Percentiles rank a stretch among this genome's conserved stretches.
phyloP scores from a whole-genome alignment of 2,329 filamentous ascomycete species.

The Pestalotiopsis sp. region DNA sequence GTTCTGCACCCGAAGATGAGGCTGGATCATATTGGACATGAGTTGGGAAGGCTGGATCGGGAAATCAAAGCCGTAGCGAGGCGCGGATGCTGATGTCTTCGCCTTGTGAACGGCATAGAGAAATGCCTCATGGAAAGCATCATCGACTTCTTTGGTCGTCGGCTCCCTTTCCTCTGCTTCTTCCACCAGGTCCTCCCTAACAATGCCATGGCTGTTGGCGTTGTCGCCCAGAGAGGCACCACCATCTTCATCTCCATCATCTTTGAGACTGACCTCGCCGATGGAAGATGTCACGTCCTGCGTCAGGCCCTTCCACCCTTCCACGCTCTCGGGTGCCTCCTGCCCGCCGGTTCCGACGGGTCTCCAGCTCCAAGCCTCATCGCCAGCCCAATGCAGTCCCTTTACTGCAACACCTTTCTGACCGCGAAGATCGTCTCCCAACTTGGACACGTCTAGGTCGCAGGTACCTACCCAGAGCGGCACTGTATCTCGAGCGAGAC shows the following conservation, averaged over 20 bases:
- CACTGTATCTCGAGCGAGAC: constrained; percentile 59
- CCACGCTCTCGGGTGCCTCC: constrained; percentile 52
- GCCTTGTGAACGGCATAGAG: constrained; percentile 64
- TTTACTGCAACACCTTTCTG: constrained; percentile 65
- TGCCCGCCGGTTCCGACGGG: constrained; percentile 53
- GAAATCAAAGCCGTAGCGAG: constrained; percentile 58
- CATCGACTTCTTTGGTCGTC: constrained; percentile 67
- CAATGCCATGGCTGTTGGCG: neutral
- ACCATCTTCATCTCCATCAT: constrained; percentile 24
- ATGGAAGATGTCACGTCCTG: constrained; percentile 3
- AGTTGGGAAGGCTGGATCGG: constrained; percentile 66
- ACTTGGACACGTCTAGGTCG: constrained; percentile 19
- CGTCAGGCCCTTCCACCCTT: constrained; percentile 44
- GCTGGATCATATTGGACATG: constrained; percentile 66
- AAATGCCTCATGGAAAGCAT: constrained; percentile 66
- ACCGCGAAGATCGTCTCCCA: constrained; percentile 21
- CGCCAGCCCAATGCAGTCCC: constrained; percentile 68
- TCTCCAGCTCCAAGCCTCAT: constrained; percentile 70
- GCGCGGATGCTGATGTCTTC: constrained; percentile 55
- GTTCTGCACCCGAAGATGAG: constrained; percentile 63
- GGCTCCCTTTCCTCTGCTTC: constrained; percentile 53
- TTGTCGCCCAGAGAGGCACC: constrained; percentile 1
- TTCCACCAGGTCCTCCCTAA: constrained; percentile 35
- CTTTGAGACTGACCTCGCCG: constrained; percentile 27
- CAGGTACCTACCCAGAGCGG: constrained; percentile 68